Conservation (phyloP, 495 filamentous ascomycete species). For the Penicillium paxilli region DNA sequence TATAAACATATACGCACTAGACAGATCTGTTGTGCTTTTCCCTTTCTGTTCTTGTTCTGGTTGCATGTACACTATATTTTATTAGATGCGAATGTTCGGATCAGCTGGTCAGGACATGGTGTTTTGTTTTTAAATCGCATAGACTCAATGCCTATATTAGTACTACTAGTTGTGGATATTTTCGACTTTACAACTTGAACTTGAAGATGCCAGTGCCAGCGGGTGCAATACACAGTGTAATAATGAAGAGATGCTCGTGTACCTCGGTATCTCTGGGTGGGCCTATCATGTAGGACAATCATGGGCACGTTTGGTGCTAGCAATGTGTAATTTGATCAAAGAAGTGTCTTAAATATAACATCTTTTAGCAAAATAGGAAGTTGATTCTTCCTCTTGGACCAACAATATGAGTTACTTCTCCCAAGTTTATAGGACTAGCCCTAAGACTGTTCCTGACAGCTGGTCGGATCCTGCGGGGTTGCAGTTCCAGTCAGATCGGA, state of each 20-base stretch:
- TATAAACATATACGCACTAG: constrained; percentile 25
- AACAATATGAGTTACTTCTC: neutral
- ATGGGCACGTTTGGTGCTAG: neutral
- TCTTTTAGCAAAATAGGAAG: no score
- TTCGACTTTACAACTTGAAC: no score
- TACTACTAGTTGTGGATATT: neutral
- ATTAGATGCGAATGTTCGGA: constrained; percentile 5
- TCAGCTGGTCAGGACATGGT: neutral
- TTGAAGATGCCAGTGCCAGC: no score
- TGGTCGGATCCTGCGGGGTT: constrained; percentile 28
- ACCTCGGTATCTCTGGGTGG: neutral
- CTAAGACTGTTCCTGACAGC: constrained; percentile 24
- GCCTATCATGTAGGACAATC: neutral
- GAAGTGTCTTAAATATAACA: no score
- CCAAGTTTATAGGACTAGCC: neutral
- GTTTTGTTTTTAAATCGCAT: neutral
- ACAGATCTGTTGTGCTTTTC: constrained; percentile 3
- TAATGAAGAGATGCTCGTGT: neutral
- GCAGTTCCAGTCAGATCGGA: neutral
- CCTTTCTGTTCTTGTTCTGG: constrained; percentile 3
- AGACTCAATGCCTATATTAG: neutral
- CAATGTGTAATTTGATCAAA: neutral
- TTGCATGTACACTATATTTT: constrained; percentile 13
- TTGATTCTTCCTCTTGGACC: neutral
- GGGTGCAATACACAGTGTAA: neutral